phyloP scores from a whole-genome alignment of 148 eudicot genomes.

The Gaultheria prostrata region DNA sequence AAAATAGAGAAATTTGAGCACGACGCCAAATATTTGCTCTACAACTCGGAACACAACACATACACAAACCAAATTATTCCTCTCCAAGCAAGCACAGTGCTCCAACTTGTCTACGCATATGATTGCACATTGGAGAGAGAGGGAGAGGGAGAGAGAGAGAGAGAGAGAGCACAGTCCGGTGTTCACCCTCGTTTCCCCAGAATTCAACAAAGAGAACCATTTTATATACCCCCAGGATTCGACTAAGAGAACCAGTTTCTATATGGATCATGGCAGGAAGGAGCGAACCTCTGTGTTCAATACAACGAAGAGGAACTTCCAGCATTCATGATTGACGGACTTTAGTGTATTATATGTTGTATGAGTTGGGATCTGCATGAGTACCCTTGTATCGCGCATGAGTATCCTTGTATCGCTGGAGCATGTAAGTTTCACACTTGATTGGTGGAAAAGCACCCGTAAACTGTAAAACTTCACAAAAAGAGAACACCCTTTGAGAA shows the following conservation, averaged over 20 bases:
- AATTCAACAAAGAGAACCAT: neutral
- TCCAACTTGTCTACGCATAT: neutral
- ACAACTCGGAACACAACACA: neutral
- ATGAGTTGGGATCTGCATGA: slow-evolving; percentile 48
- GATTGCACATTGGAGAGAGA: no score
- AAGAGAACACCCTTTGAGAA: neutral
- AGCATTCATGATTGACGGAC: neutral
- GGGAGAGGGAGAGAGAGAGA: no score
- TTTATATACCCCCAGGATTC: no score
- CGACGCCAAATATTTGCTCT: neutral
- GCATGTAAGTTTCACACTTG: slow-evolving; percentile 56
- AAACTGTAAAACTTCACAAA: neutral
- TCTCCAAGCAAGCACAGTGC: neutral
- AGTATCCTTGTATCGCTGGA: slow-evolving; percentile 76
- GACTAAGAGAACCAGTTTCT: neutral
- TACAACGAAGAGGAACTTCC: neutral
- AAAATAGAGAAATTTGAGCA: no score
- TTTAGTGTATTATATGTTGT: slow-evolving; percentile 28
- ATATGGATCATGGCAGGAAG: neutral
- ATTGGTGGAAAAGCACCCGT: slow-evolving; percentile 42
- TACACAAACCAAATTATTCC: neutral
- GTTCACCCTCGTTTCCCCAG: no score
- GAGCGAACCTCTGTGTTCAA: neutral
- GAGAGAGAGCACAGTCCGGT: no score
- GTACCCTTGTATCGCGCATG: slow-evolving; percentile 66